Percentiles rank a stretch among this genome's conserved stretches.
Evolutionary conservation across 2,329 filamentous ascomycete genomes (phyloP).

Genomic region (Beauveria sp.): DNA sequence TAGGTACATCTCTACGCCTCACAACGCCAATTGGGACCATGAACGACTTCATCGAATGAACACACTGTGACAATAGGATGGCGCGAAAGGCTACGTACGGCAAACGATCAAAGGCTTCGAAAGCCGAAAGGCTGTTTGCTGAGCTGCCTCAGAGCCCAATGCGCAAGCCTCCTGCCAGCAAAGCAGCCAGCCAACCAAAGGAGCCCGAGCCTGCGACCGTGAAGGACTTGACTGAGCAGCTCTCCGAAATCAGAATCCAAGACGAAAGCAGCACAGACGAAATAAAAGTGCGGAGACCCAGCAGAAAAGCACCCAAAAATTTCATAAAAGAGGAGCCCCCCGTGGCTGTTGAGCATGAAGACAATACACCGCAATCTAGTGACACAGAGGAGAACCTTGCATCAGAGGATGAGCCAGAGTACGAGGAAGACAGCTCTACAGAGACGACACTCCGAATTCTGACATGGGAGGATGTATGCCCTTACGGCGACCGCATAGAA

Average conservation of each 20-base stretch:
- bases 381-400: neutral
- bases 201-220: slow-evolving; percentile 18
- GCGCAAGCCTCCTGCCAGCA: slow-evolving; percentile 22
- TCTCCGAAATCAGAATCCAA: slow-evolving; percentile 22
- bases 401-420: slow-evolving; percentile 11
- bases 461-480: slow-evolving; percentile 52
- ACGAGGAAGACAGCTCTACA: neutral
- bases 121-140: slow-evolving; percentile 41
- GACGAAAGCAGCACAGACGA: neutral
- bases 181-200: neutral
- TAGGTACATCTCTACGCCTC: neutral
- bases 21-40: neutral
- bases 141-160: slow-evolving; percentile 45
- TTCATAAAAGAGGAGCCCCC: neutral
- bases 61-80: slow-evolving; percentile 28
- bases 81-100: slow-evolving; percentile 43
- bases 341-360: neutral
- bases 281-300: neutral
- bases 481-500: slow-evolving; percentile 42
- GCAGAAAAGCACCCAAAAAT: neutral
- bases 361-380: neutral
- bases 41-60: neutral
- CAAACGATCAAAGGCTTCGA: slow-evolving; percentile 39
- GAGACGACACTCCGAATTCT: slow-evolving; percentile 32
- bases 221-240: slow-evolving; percentile 26